Evolutionary conservation across 495 filamentous ascomycete species (phyloP), one percentile per base, ranked within the genome.

Genomic region (Penicillium simplicissimum): DNA sequence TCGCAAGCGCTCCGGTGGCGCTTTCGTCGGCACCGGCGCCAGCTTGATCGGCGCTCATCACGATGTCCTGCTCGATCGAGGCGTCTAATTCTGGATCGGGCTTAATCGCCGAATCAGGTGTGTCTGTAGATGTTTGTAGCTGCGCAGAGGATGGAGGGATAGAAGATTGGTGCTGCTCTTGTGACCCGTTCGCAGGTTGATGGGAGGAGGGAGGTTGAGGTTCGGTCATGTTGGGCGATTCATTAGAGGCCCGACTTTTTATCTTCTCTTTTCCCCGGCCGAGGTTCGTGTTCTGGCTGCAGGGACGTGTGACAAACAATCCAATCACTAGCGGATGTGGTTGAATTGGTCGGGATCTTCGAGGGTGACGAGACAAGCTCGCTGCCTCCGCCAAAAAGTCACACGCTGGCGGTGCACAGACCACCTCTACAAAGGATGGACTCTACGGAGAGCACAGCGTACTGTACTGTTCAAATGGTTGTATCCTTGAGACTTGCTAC

Each of bases 1-100:
- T 56, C 13, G 66, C 59, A 49, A 28, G 63, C 31, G 52, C 59
- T 11, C 59, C 67, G 15, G 51, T 48, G 55, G 48, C 37, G 35
- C 42, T 23, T 10, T 70, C 48, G 42, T 63, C 66, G n/a, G 61
- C 60, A 10, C 54, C 57, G 35, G 67, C 66, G 51, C 54, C 59
- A 60, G 34, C 63, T 37, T 40, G 67, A 23, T 69, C 71, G 10
- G 68, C 65, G 58, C 67, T 70, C 74, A 82, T 73, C 36, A 82
- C 77, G 67, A 82, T 73, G 57, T 81, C 79, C 51, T 74, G 72
- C 33, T 81, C 80, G 67, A 78, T 69, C 19, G 77, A 68, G n/a
- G 68, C 57, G 54, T 78, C 75, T 38, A 77, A 37, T 11, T 70
- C 70, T 36, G 64, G 71, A 33, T 80, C 76, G 9, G 69, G 67